Conservation (phyloP, 1,284 basidiomycete genomes). For the Pseudozyma sp. region DNA sequence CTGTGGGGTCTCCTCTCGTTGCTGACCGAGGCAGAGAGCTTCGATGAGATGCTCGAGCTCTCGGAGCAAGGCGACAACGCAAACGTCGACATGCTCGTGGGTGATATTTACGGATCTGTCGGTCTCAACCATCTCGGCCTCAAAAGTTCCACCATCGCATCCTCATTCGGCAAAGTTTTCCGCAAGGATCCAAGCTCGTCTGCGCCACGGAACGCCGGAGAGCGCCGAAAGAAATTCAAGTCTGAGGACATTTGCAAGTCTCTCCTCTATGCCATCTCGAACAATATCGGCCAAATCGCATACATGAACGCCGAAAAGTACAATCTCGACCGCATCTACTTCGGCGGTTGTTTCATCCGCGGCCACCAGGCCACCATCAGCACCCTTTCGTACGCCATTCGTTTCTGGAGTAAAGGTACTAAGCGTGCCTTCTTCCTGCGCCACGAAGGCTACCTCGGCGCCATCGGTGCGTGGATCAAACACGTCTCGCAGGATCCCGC, state of each 20-base stretch:
- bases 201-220: slow-evolving; percentile 35
- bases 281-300: slow-evolving; percentile 99
- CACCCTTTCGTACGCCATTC: slow-evolving; percentile 97
- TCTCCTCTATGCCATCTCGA: slow-evolving; percentile 93
- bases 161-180: slow-evolving; percentile 98
- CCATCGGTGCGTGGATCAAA: slow-evolving; percentile 68
- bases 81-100: slow-evolving; percentile 97
- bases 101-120: slow-evolving; percentile 96
- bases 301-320: slow-evolving; percentile 99
- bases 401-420: slow-evolving; percentile 99
- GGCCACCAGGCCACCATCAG: slow-evolving; percentile 97
- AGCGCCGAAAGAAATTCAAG: slow-evolving; percentile 77
- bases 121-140: slow-evolving; percentile 74
- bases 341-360: slow-evolving; percentile 98
- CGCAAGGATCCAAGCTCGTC: slow-evolving; percentile 74
- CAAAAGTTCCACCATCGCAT: slow-evolving; percentile 97
- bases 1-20: slow-evolving; percentile 95
- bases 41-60: slow-evolving; percentile 96
- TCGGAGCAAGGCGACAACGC: slow-evolving; percentile 94
- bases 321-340: slow-evolving; percentile 95
- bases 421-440: slow-evolving; percentile 96
- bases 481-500: slow-evolving; percentile 53
- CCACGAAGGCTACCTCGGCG: slow-evolving; percentile 97
- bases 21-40: slow-evolving; percentile 92
- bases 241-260: slow-evolving; percentile 91